These are phyloP conservation scores for Achlya hypogyna DNA, from an alignment of 352 stramenopile genomes.

Conservation along the genomic window DNA sequence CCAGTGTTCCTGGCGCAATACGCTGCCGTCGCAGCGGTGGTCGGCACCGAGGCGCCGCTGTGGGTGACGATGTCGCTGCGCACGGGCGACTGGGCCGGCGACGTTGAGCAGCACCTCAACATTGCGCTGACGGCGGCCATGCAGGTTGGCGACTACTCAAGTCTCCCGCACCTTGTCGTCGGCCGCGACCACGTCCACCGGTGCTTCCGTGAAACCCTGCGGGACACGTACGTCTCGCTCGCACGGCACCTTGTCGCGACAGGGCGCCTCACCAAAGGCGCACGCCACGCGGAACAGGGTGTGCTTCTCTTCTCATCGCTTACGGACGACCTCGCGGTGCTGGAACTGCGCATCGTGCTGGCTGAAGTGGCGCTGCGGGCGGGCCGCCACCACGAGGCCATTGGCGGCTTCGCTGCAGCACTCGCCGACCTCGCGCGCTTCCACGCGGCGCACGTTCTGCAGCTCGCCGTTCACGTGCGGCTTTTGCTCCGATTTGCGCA, in stretches of 20 bases:
- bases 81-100: background rate
- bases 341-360: conserved; percentile 17
- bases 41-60: background rate
- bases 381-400: conserved; percentile 9
- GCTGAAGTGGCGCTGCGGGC: conserved; percentile 11
- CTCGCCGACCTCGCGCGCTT: background rate
- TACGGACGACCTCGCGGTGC: background rate
- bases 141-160: conserved; percentile 3
- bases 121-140: conserved; percentile 13
- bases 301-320: conserved; percentile 11
- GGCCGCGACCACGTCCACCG: conserved; percentile 8
- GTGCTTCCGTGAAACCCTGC: conserved; percentile 2
- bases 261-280: conserved; percentile 13
- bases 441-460: background rate
- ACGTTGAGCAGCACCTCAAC: conserved; percentile 12
- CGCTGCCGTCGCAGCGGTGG: background rate
- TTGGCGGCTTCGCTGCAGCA: conserved; percentile 2
- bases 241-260: conserved; percentile 6
- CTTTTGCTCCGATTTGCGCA: conserved; percentile 13
- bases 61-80: conserved; percentile 7
- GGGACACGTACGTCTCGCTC: conserved; percentile 15
- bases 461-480: conserved; percentile 4
- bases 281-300: conserved; percentile 17
- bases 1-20: background rate
- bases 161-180: conserved; percentile 1